Evolutionary conservation across 2,329 filamentous ascomycete species (phyloP), one percentile per base, ranked within the genome.

Genomic region (Nigrospora oryzae): DNA sequence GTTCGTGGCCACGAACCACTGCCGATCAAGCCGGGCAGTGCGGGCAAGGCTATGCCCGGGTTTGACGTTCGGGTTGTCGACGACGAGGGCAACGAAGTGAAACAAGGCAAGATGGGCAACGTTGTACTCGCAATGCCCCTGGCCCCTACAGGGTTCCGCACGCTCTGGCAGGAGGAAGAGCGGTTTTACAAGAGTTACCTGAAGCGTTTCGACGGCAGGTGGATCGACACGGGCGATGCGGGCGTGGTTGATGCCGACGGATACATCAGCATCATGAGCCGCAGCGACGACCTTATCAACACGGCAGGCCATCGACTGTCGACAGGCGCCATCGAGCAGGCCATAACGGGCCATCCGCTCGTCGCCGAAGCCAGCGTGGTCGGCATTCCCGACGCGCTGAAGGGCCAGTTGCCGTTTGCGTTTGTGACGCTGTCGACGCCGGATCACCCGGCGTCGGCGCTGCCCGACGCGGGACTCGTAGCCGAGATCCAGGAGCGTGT

Each of bases 281-380:
- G 79, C 36, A 74, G 70, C 31, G 90, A 96, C 66, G 90, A 96
- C 62, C 84, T 96, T 48, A 89, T 96, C 59, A 96, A 96, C 59
- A 90, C 95, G n/a, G 90, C 89, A 36, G 89, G 90, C 5, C 90
- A 96, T 67, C 79, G 90, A 13, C 83, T 96, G 49, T 91, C 86
- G 51, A 95, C 89, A 11, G 87, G 89, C 41, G 78, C 84, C 32
- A 93, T 96, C 61, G 90, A 96, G 66, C 89, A 96, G 70, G 90
- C 87, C 43, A 86, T 96, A 49, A 84, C 89, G 12, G 83, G 83
- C 1, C 89, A 95, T 59, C 81, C 86, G 0, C 69, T 72, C 3
- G 81, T 96, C 43, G 85, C 84, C 30, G 90, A 96, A 70, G 86
- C 84, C 44, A 89, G 87, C 54, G 86, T 96, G 1, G 82, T 97